These are phyloP conservation scores for Moringa oleifera DNA, from an alignment of 345 rosid species.

Conservation along the genomic window DNA sequence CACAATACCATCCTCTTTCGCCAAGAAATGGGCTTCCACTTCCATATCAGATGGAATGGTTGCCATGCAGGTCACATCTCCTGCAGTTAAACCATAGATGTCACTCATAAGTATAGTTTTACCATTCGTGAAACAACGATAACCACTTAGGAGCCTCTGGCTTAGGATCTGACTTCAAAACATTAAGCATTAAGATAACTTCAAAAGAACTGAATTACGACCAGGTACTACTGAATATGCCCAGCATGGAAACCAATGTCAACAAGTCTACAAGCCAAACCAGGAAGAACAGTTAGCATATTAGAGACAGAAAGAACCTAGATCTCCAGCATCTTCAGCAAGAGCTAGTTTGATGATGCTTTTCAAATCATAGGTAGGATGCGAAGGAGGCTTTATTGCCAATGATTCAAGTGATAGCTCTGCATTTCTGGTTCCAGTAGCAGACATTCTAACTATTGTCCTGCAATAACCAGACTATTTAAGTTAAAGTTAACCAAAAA, in stretches of 20 bases:
- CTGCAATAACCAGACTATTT: constrained; percentile 18
- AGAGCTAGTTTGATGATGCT: constrained; percentile 67
- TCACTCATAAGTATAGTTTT: neutral
- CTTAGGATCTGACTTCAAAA: neutral
- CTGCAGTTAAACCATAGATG: constrained; percentile 34
- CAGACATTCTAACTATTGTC: constrained; percentile 48
- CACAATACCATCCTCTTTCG: constrained; percentile 84
- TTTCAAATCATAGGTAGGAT: constrained; percentile 82
- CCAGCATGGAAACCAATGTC: neutral
- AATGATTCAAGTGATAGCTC: constrained; percentile 33
- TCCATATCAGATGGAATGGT: constrained; percentile 79
- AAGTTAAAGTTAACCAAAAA: constrained; percentile 1
- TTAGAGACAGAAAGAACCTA: constrained; percentile 37
- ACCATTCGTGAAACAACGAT: no score
- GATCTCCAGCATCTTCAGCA: constrained; percentile 88
- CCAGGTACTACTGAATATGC: neutral
- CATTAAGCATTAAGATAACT: neutral
- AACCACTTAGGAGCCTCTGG: neutral
- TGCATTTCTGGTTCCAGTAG: constrained; percentile 20
- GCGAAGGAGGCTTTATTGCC: constrained; percentile 77
- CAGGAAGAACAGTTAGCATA: neutral
- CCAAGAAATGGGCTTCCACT: constrained; percentile 90
- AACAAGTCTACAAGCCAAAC: neutral
- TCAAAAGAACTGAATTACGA: neutral
- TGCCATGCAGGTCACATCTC: constrained; percentile 94